Base-by-base conservation (phyloP, 208 protist species). In the Trypanosoma lewisi region DNA sequence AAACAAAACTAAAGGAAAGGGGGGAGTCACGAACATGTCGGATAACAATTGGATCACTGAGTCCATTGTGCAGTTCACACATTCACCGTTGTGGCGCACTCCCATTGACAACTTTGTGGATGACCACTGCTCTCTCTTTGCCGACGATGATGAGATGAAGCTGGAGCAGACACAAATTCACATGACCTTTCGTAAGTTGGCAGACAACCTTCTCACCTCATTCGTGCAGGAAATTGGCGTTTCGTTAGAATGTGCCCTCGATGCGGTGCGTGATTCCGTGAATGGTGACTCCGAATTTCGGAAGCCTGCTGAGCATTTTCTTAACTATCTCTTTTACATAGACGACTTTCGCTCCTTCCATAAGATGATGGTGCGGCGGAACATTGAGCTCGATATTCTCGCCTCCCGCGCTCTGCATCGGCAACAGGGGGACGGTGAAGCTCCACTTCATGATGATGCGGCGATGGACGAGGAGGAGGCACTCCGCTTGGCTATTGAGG, bases 261-360 rank as follows among this genome's bases (percentile, higher is more conserved):
- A 74, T 27, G 73, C 80, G 0, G 42, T 91, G 69, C 57, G 77
- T 27, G 47, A 56, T 11, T 75, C 73, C 4, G 50, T 88, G 52
- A 31, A 64, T 23, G 33, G 61, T 5, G 27, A 12, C n/a, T 59
- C 42, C 28, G 6, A 50, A 11, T 66, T 63, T 4, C 12, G 67
- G n/a, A 50, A 78, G 9, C 69, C 77, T 0, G 69, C 76, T 0
- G 72, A 82, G n/a, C 54, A 69, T 41, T 70, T 96, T 49, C 45
- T 94, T 17, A 78, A 82, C 41, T 77, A 87, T 57, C 82, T 97
- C 42, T 83, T 87, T 60, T 80, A 69, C 44, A 66, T 89, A 17
- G 91, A 97, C 48, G 89, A 97, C 75, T 97, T 96, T 63, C 49
- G 42, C 28, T 75, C 67, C n/a, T 97, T 97, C 58, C 77, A 94